Evolutionary conservation across 2,329 filamentous ascomycete species (phyloP).

Genomic region (Neospermospora avenae): DNA sequence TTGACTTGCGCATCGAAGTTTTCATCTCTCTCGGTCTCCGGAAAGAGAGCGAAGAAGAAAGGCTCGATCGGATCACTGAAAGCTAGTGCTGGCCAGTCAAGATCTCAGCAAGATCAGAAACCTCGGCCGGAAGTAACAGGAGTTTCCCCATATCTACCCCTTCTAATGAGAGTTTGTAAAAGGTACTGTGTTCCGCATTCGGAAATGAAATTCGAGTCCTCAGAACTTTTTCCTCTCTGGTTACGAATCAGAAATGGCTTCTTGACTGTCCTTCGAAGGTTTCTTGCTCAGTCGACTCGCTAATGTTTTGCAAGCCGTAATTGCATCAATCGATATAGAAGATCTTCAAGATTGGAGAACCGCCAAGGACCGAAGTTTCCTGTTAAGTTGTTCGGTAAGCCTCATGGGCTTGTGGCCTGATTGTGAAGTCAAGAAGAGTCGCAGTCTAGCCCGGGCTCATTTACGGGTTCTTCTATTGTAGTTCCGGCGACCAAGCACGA

Average conservation of each 20-base stretch:
- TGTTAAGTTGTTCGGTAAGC: not conserved
- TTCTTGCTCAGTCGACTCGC: not conserved
- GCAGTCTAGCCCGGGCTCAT: no score
- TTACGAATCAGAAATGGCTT: not conserved
- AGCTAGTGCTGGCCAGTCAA: slow-evolving; percentile 15
- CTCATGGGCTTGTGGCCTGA: no score
- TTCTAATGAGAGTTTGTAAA: not conserved
- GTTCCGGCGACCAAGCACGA: no score
- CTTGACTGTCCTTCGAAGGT: not conserved
- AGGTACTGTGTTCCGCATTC: no score
- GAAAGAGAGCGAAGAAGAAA: slow-evolving; percentile 20
- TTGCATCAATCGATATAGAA: not conserved
- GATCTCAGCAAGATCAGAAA: slow-evolving; percentile 16
- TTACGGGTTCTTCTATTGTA: no score
- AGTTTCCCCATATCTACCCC: not conserved
- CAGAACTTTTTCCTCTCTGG: not conserved
- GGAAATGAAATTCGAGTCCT: no score
- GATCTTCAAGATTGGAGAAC: not conserved
- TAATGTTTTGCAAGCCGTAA: not conserved
- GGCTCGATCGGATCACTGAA: slow-evolving; percentile 21
- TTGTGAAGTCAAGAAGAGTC: no score
- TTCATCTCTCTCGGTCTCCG: slow-evolving; percentile 13
- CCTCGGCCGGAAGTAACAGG: not conserved
- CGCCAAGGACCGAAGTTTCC: not conserved
- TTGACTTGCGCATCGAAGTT: slow-evolving; percentile 11